These are phyloP conservation scores for Volvox reticuliferus DNA, from an alignment of 139 green algal species.

Conservation along the genomic window DNA sequence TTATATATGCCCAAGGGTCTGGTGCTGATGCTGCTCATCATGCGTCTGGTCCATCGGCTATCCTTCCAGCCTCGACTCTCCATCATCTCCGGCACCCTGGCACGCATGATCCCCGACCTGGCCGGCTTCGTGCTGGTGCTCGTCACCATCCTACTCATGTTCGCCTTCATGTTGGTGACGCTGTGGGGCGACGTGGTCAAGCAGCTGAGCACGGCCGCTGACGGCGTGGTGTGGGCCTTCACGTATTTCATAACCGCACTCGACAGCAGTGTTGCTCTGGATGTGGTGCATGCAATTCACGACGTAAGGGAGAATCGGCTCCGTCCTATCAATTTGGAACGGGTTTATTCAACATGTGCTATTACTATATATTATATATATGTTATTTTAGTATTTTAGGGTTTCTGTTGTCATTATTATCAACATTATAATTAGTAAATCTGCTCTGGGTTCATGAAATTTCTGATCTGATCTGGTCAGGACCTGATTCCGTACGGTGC, in stretches of 20 bases:
- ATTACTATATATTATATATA: too few species aligned
- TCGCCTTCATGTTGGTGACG: not conserved
- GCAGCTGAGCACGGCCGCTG: not conserved
- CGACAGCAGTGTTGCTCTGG: not conserved
- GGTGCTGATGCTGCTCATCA: slow-evolving; percentile 52
- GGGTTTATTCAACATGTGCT: too few species aligned
- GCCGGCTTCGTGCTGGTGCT: slow-evolving; percentile 28
- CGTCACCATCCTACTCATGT: slow-evolving; percentile 30
- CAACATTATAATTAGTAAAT: too few species aligned
- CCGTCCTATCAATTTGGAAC: too few species aligned
- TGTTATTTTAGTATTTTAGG: too few species aligned
- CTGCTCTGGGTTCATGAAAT: too few species aligned
- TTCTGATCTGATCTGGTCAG: too few species aligned
- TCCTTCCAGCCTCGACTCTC: slow-evolving; percentile 55
- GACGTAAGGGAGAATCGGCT: too few species aligned
- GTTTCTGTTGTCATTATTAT: too few species aligned
- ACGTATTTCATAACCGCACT: slow-evolving; percentile 31
- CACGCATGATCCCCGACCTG: slow-evolving; percentile 50
- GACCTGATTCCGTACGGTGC: too few species aligned
- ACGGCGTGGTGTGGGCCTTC: not conserved
- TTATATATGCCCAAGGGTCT: slow-evolving; percentile 24
- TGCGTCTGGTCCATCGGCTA: slow-evolving; percentile 44
- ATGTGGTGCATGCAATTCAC: not conserved
- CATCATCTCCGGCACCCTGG: slow-evolving; percentile 52
- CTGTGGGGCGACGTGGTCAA: slow-evolving; percentile 42